Base-by-base conservation (phyloP, 306 rosid genomes). In the Dalbergia cochinchinensis region DNA sequence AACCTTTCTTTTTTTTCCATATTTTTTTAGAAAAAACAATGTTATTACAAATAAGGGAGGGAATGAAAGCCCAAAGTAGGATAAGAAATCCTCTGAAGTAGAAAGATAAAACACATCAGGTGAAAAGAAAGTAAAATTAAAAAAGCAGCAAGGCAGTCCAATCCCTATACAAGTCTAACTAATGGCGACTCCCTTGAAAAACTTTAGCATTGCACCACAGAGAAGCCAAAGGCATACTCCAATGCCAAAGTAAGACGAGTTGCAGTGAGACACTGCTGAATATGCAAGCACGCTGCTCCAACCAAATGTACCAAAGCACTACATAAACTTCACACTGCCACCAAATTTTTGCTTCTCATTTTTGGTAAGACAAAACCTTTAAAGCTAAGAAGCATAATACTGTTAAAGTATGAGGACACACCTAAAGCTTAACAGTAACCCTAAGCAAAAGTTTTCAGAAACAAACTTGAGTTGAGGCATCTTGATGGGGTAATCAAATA, bases 311-410 rank as follows among this genome's bases (percentile, higher is more conserved):
- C 34, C 12, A 57, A 31, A 47, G 18, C 18, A 69, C 53, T 61
- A 20, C 55, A 76, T 22, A 4, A 82, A 76, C 70, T 35, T 33
- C 72, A 61, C 51, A 77, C 31, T 42, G 35, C 42, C 73, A 62
- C 57, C 37, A 45, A 44, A 22, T 14, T 51, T 75, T n/a, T 20
- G 41, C 19, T 26, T 65, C 63, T 8, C 6, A 20, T 19, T 61
- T 67, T 4, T 16, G 72, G 35, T 34, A 42, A 68, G 69, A 68
- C 66, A 60, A 69, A 42, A 20, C 13, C 26, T 34, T 47, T 12
- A 59, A 67, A 35, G 4, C 77, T 45, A 66, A 74, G 57, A 34
- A 45, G 26, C 22, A 58, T 14, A 73, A 47, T 1, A 12, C 65
- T 11, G 65, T 7, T 65, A 20, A 65, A 41, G 68, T 33, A 26